These are phyloP conservation scores for Trichophyton rubrum DNA, from an alignment of 2,329 filamentous ascomycete species.

Conservation along the genomic window DNA sequence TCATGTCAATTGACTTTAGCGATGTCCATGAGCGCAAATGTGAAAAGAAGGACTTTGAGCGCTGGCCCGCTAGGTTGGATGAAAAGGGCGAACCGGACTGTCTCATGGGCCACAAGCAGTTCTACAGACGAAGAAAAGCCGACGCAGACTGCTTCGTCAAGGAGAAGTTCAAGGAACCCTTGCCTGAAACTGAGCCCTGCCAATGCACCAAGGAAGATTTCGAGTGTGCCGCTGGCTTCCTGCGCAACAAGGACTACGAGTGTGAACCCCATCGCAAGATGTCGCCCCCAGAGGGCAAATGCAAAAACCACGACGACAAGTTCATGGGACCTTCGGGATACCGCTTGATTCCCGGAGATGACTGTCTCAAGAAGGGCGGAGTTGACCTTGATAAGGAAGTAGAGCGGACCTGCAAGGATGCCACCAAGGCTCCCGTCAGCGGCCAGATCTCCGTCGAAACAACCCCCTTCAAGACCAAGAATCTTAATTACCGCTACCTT, in stretches of 20 bases:
- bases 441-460: slow-evolving; percentile 54
- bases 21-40: slow-evolving; percentile 71
- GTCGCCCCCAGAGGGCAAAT: slow-evolving; percentile 56
- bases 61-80: slow-evolving; percentile 75
- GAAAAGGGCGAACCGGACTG: slow-evolving; percentile 71
- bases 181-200: slow-evolving; percentile 59
- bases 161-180: slow-evolving; percentile 67
- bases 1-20: slow-evolving; percentile 72
- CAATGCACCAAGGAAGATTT: slow-evolving; percentile 76
- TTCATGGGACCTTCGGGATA: slow-evolving; percentile 84
- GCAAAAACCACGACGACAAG: slow-evolving; percentile 56
- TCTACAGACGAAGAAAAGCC: slow-evolving; percentile 72
- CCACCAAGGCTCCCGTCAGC: slow-evolving; percentile 40
- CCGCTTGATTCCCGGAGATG: slow-evolving; percentile 76
- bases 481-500: slow-evolving; percentile 59
- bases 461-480: slow-evolving; percentile 49
- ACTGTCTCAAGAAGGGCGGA: slow-evolving; percentile 50
- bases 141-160: slow-evolving; percentile 81
- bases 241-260: slow-evolving; percentile 47
- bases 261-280: slow-evolving; percentile 56
- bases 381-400: slow-evolving; percentile 58
- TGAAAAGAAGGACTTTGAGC: slow-evolving; percentile 63
- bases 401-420: slow-evolving; percentile 63
- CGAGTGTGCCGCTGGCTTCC: slow-evolving; percentile 93
- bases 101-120: slow-evolving; percentile 92